These are phyloP conservation scores for Dipodascus albidus DNA, from an alignment of 805 yeast genomes.

Conservation along the genomic window DNA sequence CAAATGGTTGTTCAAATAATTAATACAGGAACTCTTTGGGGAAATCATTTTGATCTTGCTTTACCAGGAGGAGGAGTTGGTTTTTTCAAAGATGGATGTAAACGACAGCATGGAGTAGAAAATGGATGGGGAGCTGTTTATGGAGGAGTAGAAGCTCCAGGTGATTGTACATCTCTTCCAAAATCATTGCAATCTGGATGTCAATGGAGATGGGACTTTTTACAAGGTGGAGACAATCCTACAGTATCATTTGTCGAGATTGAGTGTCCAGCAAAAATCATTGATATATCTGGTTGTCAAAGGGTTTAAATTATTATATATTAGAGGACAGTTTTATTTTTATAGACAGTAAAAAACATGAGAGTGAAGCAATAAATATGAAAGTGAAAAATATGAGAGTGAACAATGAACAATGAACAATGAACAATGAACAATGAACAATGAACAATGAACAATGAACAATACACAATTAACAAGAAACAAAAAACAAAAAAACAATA, in stretches of 20 bases:
- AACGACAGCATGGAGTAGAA: slow-evolving; percentile 1
- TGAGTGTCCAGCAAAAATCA: slow-evolving; percentile 3
- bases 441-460: no score
- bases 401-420: no score
- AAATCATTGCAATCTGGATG: slow-evolving; percentile 4
- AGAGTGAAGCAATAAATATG: no score
- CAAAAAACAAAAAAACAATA: no score
- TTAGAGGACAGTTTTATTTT: no score
- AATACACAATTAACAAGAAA: no score
- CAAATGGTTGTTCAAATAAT: slow-evolving; percentile 5
- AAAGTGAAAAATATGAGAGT: no score
- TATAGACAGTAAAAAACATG: no score
- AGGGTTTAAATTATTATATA: slow-evolving; percentile 1
- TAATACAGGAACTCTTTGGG: slow-evolving; percentile 3
- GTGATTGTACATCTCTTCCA: slow-evolving; percentile 5
- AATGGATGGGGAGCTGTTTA: slow-evolving; percentile 5
- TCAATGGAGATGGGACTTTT: slow-evolving; percentile 6
- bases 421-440: no score
- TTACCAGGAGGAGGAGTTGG: slow-evolving; percentile 7
- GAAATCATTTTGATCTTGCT: slow-evolving; percentile 4
- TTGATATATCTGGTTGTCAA: slow-evolving; percentile 6
- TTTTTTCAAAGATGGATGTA: slow-evolving; percentile 2
- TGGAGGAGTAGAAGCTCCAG: slow-evolving; percentile 5
- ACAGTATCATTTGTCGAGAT: slow-evolving; percentile 2
- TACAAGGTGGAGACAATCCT: slow-evolving; percentile 6